phyloP scores from a whole-genome alignment of 2,329 filamentous ascomycete species.

The Chaetomiaceae sp. region DNA sequence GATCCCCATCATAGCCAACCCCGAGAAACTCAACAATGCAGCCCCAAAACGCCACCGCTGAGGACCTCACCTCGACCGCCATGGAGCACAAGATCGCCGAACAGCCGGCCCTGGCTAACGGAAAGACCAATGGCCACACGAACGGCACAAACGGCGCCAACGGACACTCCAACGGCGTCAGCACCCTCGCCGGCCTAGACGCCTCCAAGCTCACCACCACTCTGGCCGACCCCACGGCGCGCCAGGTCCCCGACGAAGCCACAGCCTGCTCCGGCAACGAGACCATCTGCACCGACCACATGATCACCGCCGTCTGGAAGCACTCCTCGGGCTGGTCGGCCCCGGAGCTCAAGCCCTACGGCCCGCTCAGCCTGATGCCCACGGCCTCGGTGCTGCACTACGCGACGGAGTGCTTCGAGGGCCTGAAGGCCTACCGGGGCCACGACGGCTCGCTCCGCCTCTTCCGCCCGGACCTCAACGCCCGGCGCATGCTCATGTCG shows the following conservation, averaged over 20 bases:
- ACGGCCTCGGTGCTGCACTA: conserved; percentile 82
- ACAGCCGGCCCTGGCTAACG: conserved; percentile 21
- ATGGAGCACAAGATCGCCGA: conserved; percentile 41
- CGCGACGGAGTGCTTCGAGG: conserved; percentile 88
- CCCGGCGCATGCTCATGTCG: conserved; percentile 58
- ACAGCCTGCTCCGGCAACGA: conserved; percentile 44
- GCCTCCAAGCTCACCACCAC: conserved; percentile 58
- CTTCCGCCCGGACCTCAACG: conserved; percentile 73
- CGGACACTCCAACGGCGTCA: conserved; percentile 20
- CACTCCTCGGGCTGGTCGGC: conserved; percentile 62
- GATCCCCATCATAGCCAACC: not conserved
- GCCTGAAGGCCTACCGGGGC: conserved; percentile 76
- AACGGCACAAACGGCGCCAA: conserved; percentile 20
- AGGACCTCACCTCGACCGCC: conserved; percentile 26
- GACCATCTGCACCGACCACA: conserved; percentile 76
- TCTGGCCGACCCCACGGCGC: conserved; percentile 44
- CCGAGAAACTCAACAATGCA: conserved; percentile 10
- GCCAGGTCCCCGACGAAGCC: conserved; percentile 49
- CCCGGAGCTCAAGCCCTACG: conserved; percentile 72
- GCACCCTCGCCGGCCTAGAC: conserved; percentile 44
- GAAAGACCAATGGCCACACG: conserved; percentile 21
- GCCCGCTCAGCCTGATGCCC: conserved; percentile 72
- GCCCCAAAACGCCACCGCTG: conserved; percentile 16
- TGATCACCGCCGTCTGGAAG: conserved; percentile 72
- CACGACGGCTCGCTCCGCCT: conserved; percentile 68